A percentile compares a stretch with the other conserved stretches of the same genome.
Conservation (phyloP, 345 rosid species). For the Triadica sebifera region DNA sequence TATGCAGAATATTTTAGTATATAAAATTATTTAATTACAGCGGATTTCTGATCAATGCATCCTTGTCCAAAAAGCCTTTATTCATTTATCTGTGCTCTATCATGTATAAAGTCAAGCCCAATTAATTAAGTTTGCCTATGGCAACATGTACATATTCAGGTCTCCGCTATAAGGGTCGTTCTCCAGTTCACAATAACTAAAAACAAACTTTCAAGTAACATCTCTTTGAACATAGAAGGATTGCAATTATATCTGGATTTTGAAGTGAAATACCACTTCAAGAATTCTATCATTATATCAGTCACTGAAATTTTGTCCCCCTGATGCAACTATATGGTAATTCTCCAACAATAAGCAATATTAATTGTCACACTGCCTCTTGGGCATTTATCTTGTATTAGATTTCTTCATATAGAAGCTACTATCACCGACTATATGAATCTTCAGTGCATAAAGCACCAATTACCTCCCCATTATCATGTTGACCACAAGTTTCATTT, state of each 20-base stretch:
- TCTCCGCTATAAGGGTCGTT: background rate
- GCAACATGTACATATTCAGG: background rate
- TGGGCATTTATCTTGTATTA: background rate
- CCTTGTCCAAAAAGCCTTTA: background rate
- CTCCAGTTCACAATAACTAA: too few relatives aligned
- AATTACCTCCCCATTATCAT: constrained; percentile 96
- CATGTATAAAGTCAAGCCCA: background rate
- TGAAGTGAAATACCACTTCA: background rate
- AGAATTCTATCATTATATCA: background rate
- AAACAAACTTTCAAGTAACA: too few relatives aligned
- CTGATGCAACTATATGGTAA: background rate
- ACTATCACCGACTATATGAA: background rate
- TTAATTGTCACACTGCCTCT: background rate
- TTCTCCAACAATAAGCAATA: background rate
- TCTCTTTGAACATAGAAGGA: background rate
- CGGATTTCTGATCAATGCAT: background rate
- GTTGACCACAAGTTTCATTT: constrained; percentile 92
- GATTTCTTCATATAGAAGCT: background rate
- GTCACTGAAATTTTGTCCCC: background rate
- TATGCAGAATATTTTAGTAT: background rate
- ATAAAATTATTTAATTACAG: background rate
- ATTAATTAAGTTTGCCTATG: background rate
- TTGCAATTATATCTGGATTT: background rate
- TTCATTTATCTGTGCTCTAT: background rate
- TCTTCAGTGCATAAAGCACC: constrained; percentile 3